Percentiles rank a stretch among this genome's conserved stretches.
These are phyloP conservation scores for Sporothrix pallida DNA, from an alignment of 2,329 filamentous ascomycete species.

Conservation along the genomic window DNA sequence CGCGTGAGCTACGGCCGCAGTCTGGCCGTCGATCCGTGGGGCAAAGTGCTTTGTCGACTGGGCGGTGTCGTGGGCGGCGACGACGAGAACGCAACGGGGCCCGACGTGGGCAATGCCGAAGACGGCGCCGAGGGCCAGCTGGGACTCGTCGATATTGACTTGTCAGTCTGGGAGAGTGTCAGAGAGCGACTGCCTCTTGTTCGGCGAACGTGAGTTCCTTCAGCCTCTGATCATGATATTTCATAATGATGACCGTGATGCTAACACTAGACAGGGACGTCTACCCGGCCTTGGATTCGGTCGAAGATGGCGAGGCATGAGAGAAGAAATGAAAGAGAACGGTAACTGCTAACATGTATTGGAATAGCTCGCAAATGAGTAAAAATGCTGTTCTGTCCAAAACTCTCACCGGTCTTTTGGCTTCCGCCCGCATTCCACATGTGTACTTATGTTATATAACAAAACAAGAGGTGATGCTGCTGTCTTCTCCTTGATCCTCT, in stretches of 20 bases:
- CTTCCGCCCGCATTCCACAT: neutral
- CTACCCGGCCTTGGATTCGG: slow-evolving; percentile 33
- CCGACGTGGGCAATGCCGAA: slow-evolving; percentile 38
- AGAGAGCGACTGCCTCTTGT: slow-evolving; percentile 59
- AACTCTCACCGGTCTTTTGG: too few relatives aligned
- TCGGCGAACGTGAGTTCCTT: slow-evolving; percentile 56
- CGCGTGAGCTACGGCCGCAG: slow-evolving; percentile 83
- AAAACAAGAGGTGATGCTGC: neutral
- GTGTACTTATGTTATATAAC: neutral
- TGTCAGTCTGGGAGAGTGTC: slow-evolving; percentile 54
- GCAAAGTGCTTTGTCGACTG: slow-evolving; percentile 70
- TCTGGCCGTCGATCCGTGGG: slow-evolving; percentile 88
- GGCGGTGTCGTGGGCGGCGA: slow-evolving; percentile 57
- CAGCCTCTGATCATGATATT: neutral
- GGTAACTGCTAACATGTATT: neutral
- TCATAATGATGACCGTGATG: neutral
- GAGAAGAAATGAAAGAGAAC: too few relatives aligned
- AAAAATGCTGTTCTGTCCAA: neutral
- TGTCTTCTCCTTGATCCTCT: neutral
- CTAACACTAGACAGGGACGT: slow-evolving; percentile 33
- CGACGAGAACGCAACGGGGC: slow-evolving; percentile 42
- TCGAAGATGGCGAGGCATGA: neutral
- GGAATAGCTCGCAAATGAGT: neutral
- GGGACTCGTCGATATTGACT: slow-evolving; percentile 62
- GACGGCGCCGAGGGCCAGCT: slow-evolving; percentile 53